Conservation (phyloP, 352 stramenopile species). For the Globisporangium sylvaticum region DNA sequence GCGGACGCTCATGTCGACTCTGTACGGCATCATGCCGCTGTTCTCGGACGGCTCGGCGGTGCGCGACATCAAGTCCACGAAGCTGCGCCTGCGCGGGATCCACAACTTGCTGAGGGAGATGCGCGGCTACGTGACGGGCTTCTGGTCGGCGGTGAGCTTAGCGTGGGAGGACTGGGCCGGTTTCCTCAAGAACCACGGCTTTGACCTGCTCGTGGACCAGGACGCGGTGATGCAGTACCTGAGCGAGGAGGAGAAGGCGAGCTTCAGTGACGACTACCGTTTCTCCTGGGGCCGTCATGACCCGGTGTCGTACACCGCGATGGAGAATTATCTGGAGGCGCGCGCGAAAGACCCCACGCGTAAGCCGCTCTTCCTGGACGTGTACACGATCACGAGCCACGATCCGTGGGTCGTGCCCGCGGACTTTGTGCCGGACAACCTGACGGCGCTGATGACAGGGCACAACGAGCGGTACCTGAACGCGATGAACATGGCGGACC, state of each 20-base stretch:
- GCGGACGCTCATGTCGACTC: conserved; percentile 51
- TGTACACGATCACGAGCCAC: conserved; percentile 73
- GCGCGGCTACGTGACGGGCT: conserved; percentile 57
- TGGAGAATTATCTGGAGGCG: conserved; percentile 53
- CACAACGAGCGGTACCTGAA: conserved; percentile 67
- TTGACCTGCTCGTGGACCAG: conserved; percentile 62
- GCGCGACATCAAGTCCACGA: conserved; percentile 48
- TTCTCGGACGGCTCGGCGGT: conserved; percentile 52
- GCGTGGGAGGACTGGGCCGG: conserved; percentile 65
- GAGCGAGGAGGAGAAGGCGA: conserved; percentile 41
- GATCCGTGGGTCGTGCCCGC: conserved; percentile 49
- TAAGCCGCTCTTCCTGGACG: conserved; percentile 66
- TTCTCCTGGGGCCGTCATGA: conserved; percentile 69
- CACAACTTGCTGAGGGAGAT: conserved; percentile 61
- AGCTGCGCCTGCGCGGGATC: conserved; percentile 41
- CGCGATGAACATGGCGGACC: conserved; percentile 56
- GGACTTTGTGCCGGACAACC: conserved; percentile 38
- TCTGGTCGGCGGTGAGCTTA: conserved; percentile 56
- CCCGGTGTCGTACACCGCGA: conserved; percentile 60
- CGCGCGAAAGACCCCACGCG: conserved; percentile 41
- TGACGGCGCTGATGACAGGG: conserved; percentile 45
- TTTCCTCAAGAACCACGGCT: conserved; percentile 57
- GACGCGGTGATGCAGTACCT: conserved; percentile 54
- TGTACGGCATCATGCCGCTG: conserved; percentile 62
- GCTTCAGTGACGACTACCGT: conserved; percentile 49